Evolutionary conservation across 1,284 basidiomycete genomes (phyloP), one percentile per base, ranked within the genome.

Genomic region (Erythrobasidium hasegawianum): DNA sequence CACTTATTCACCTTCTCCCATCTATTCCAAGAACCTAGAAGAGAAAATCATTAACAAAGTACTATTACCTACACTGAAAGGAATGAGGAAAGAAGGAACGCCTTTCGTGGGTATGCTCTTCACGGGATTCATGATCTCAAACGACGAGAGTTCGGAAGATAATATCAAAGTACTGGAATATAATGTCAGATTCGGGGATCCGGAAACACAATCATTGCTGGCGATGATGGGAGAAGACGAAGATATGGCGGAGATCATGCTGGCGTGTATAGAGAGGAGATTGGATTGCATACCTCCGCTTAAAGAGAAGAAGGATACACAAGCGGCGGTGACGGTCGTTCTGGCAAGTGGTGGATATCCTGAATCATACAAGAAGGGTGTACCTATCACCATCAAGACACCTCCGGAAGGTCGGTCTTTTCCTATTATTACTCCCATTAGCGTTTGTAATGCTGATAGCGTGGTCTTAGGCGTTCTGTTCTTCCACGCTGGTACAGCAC

Each of bases 141-240:
- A 83, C 22, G 79, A 83, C 18, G 96, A 95, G 0, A 39, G 52
- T n/a, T n/a, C n/a, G 24, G 79, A 83, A 18, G 96, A 95, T 0
- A 39, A 58, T 11, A 59, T 66, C 18, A 97, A 96, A 79, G 90
- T 97, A 20, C 84, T 99, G 47, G 95, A 99, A 79, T 99, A 97
- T 81, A 99, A 99, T 76, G 94, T 99, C 59, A 85, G 95, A 53
- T 99, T 99, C 74, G 96, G 96, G 45, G 95, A 98, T 78, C 95
- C 95, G 26, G 95, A 99, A 80, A 97, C 95, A 4, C 90, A 99
- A 79, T 89, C 93, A 1, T 81, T 98, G 43, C 84, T 97, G 81
- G 83, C 96, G 57, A 83, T 98, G 2, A 81, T 97, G 18, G 79
- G 81, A 67, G 82, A 88, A 55, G 81, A 87, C 68, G 87, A 88